Conservation (phyloP, 2,329 filamentous ascomycete genomes). For the Fusarium udum region DNA sequence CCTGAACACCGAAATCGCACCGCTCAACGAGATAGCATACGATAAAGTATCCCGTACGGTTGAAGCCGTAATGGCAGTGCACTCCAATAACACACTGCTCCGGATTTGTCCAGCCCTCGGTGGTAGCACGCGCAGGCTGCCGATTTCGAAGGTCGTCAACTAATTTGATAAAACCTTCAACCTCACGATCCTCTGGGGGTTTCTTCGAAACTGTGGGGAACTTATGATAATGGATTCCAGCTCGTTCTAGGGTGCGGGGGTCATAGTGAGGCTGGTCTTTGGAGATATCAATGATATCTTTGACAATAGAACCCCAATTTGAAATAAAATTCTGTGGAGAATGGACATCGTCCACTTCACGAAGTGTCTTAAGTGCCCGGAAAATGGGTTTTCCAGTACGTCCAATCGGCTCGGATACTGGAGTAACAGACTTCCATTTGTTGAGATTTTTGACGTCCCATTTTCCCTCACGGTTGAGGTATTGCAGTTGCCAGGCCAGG, state of each 20-base stretch:
- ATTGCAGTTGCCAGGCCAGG: conserved; percentile 89
- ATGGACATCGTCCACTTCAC: conserved; percentile 87
- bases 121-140: conserved; percentile 52
- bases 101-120: conserved; percentile 54
- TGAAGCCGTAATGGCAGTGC: conserved; percentile 97
- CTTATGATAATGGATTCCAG: conserved; percentile 80
- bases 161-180: conserved; percentile 63
- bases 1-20: conserved; percentile 74
- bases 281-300: conserved; percentile 87
- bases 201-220: conserved; percentile 93
- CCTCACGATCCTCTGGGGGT: conserved; percentile 70
- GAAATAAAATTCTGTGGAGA: conserved; percentile 77
- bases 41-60: conserved; percentile 91
- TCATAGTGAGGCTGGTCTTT: conserved; percentile 93
- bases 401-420: conserved; percentile 81
- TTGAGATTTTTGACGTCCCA: conserved; percentile 97
- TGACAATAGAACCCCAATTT: conserved; percentile 72
- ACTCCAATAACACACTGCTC: conserved; percentile 72
- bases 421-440: conserved; percentile 85
- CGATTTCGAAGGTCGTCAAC: conserved; percentile 69
- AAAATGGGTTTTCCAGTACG: conserved; percentile 67
- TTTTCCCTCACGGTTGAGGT: conserved; percentile 88
- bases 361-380: conserved; percentile 90
- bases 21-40: conserved; percentile 90
- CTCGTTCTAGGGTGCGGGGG: conserved; percentile 72